Base-by-base conservation (phyloP, 2,329 filamentous ascomycete species). In the Septoria petroselini region DNA sequence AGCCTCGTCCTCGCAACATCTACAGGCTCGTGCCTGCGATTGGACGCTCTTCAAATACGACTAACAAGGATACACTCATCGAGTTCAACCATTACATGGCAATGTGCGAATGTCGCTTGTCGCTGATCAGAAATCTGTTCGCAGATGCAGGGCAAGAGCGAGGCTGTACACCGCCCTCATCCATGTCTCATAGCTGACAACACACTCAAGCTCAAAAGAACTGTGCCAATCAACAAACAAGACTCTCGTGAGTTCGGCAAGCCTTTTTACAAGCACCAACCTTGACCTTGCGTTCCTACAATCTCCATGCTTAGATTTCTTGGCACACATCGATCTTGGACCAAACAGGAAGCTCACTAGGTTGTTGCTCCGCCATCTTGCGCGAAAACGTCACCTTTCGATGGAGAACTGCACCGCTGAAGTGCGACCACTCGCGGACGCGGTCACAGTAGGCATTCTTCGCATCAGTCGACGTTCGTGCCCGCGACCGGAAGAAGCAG, bases 231-330 rank as follows among this genome's bases (percentile, higher is more conserved):
- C 31, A n/a, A 15, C 30, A 33, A 33, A 12, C 30, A 33, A 33
- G 30, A 12, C 11, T n/a, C 14, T 5, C 30, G 14, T 5, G 12
- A n/a, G 18, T 7, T 7, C 41, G 29, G 30, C 30, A 45, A 45
- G 42, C 42, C 27, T 37, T n/a, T n/a, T n/a, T 21, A 15, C 42
- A 45, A 45, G 42, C 42, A 45, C 14, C 14, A 37, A 18, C 31
- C 41, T 44, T 35, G 31, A 14, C 23, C 31, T 19, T 27, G 19
- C 18, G 14, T 14, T 33, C 18, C 23, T n/a, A 9, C n/a, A 21
- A 17, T 18, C 33, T 17, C 29, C 31, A 27, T 27, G 30, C 42
- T 45, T 45, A 12, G 15, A 11, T 18, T 17, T 29, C 33, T 43
- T 43, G 41, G 42, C 42, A 15, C 15, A 12, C 11, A 5, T 5